Percentiles rank a stretch among this genome's conserved stretches.
phyloP scores from a whole-genome alignment of 495 filamentous ascomycete genomes.

The Talaromyces nanjingensis region DNA sequence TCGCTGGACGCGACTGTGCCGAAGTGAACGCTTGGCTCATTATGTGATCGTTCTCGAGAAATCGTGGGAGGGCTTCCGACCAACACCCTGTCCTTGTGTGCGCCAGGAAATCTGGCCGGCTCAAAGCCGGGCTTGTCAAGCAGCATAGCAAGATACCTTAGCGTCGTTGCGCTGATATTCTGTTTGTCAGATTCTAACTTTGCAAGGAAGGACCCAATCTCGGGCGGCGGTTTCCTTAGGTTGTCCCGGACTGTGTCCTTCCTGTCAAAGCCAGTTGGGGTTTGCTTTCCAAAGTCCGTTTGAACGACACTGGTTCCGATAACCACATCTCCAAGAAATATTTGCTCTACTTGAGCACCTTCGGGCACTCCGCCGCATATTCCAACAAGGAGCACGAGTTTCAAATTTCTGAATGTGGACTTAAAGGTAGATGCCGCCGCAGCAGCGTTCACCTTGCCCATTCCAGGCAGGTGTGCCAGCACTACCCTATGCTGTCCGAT shows the following conservation, averaged over 20 bases:
- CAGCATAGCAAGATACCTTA: not conserved
- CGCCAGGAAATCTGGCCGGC: too few relatives aligned
- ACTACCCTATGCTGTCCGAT: constrained; percentile 33
- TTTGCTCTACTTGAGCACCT: constrained; percentile 10
- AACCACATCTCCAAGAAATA: constrained; percentile 39
- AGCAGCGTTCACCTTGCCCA: constrained; percentile 28
- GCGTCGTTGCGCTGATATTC: constrained; percentile 11
- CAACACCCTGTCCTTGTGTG: too few relatives aligned
- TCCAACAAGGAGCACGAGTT: constrained; percentile 20
- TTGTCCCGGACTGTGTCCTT: constrained; percentile 23
- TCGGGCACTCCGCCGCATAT: constrained; percentile 25
- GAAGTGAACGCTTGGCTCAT: constrained; percentile 2
- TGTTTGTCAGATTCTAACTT: constrained; percentile 13
- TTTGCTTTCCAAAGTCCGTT: constrained; percentile 30
- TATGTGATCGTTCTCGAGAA: constrained; percentile 15
- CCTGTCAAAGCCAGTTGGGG: constrained; percentile 17
- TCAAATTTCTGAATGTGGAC: constrained; percentile 21
- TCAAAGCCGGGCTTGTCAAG: too few relatives aligned
- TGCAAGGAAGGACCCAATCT: constrained; percentile 21
- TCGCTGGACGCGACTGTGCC: constrained; percentile 16
- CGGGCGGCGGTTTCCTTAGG: constrained; percentile 19
- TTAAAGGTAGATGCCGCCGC: constrained; percentile 19
- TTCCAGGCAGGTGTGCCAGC: constrained; percentile 22
- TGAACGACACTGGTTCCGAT: constrained; percentile 33
- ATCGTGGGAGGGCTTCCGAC: not conserved